Evolutionary conservation across 208 protist genomes (phyloP).

Genomic region (Acanthamoeba culbertsoni): DNA sequence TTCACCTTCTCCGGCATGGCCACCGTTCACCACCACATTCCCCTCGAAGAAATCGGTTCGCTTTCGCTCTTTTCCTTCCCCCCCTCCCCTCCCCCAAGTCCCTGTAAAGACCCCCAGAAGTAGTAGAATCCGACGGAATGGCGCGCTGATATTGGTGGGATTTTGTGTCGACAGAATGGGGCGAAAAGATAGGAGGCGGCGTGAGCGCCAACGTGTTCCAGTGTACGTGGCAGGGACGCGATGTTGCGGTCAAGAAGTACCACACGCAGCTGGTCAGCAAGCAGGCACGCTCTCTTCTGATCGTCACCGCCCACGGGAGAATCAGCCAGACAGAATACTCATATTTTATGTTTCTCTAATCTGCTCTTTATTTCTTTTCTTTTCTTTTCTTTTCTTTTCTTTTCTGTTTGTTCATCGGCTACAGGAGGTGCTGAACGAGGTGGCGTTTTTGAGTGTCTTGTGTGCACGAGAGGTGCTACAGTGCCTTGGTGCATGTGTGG

Average conservation of each 20-base stretch:
- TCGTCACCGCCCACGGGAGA: too few relatives aligned
- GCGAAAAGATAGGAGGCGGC: not conserved
- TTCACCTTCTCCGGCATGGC: constrained; percentile 6
- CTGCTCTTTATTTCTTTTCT: too few relatives aligned
- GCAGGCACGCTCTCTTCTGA: too few relatives aligned
- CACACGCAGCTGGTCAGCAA: constrained; percentile 15
- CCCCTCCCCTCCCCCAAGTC: too few relatives aligned
- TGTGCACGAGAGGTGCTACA: constrained; percentile 1
- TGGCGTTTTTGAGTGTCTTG: constrained; percentile 20
- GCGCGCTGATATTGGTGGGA: too few relatives aligned
- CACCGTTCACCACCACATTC: constrained; percentile 12
- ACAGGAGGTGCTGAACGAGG: constrained; percentile 15
- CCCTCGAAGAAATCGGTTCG: constrained; percentile 3
- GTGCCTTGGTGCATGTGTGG: constrained; percentile 26
- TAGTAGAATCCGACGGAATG: too few relatives aligned
- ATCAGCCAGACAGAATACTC: too few relatives aligned
- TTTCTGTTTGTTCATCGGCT: not conserved
- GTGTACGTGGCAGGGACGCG: not conserved
- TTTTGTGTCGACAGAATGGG: constrained; percentile 35
- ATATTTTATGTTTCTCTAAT: too few relatives aligned
- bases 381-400: too few relatives aligned
- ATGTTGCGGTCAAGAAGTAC: constrained; percentile 42
- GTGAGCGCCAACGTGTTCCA: constrained; percentile 37
- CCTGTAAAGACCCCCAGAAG: too few relatives aligned
- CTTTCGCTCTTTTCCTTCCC: not conserved